Evolutionary conservation across 2,329 filamentous ascomycete genomes (phyloP), one percentile per base, ranked within the genome.

Genomic region (Ophiostoma quercus): DNA sequence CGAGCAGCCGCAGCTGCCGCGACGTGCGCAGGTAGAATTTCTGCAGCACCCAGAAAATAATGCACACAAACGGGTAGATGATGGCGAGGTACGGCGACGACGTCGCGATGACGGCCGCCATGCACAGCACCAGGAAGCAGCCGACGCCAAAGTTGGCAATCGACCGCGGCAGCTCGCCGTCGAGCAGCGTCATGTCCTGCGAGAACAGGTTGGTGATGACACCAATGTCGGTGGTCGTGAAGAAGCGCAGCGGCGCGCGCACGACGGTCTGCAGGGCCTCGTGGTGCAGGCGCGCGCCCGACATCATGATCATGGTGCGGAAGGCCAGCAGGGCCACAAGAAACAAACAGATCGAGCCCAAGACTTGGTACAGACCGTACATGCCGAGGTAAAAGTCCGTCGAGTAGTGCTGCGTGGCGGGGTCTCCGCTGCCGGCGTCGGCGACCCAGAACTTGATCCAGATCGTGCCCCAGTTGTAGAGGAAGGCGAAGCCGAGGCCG

Each of bases 1-100:
- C 87, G 12, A 90, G 76, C 25, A 87, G 80, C 67, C 87, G 81
- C 8, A 90, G 75, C 75, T 89, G 87, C 0, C 86, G 79, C 0
- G 86, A 88, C 0, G 87, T 89, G 0, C 84, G 80, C 1, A 89
- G 79, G 73, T 89, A 89, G 67, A 87, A 81, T 68, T 80, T 83
- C 72, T 88, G 86, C 0, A 88, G 76, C 1, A 79, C 71, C 69
- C 82, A 88, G 0, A 88, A 71, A 0, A 82, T 71, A 0, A 74
- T 76, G 9, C 81, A 71, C 2, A 88, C 74, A 2, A 84, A 76
- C 0, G 86, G 86, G 70, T 87, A 84, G 0, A 79, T 78, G 29
- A 84, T 79, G 43, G 71, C 74, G 1, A 78, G 71, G 22, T 74
- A 78, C 0, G 75, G 76, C 25, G 76, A 77, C 2, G 75, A 72